Evolutionary conservation across 805 yeast genomes (phyloP).

Genomic region (Kodamaea hsintzibuensis): DNA sequence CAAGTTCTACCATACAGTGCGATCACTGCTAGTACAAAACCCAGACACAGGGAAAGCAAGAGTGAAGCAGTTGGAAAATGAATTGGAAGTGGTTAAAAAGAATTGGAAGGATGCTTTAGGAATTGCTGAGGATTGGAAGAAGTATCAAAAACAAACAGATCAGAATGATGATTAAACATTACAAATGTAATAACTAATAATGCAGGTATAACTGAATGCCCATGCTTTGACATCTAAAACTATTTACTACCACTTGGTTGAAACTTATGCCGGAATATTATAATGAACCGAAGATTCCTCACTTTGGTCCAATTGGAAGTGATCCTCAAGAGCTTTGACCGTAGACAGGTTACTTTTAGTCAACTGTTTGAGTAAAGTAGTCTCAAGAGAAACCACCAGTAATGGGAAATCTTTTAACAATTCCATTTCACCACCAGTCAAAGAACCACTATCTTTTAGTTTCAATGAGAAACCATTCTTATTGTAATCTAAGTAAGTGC

Average conservation of each 20-base stretch:
- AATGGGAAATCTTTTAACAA: constrained; percentile 32
- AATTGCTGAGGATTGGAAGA: constrained; percentile 42
- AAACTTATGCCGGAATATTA: too few relatives aligned
- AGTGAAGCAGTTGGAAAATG: constrained; percentile 27
- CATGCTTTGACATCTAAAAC: too few relatives aligned
- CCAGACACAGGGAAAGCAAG: constrained; percentile 12
- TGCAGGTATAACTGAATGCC: too few relatives aligned
- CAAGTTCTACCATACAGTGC: constrained; percentile 34
- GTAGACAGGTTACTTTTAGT: not conserved
- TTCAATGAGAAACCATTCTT: constrained; percentile 16
- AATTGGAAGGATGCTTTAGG: constrained; percentile 43
- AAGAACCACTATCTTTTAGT: constrained; percentile 12
- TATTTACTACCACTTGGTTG: too few relatives aligned
- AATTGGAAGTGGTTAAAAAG: constrained; percentile 30
- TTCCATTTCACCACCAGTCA: constrained; percentile 16
- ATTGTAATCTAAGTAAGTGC: constrained; percentile 25
- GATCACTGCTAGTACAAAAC: constrained; percentile 7
- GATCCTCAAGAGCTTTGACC: not conserved
- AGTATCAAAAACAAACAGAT: constrained; percentile 9
- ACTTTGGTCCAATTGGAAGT: not conserved
- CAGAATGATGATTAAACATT: not conserved
- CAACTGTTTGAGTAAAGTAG: constrained; percentile 23
- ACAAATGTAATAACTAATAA: too few relatives aligned
- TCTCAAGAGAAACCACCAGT: constrained; percentile 29
- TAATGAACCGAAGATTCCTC: not conserved